Evolutionary conservation across 1,139 yeast genomes (phyloP).

Genomic region (Blastobotrys proliferans): DNA sequence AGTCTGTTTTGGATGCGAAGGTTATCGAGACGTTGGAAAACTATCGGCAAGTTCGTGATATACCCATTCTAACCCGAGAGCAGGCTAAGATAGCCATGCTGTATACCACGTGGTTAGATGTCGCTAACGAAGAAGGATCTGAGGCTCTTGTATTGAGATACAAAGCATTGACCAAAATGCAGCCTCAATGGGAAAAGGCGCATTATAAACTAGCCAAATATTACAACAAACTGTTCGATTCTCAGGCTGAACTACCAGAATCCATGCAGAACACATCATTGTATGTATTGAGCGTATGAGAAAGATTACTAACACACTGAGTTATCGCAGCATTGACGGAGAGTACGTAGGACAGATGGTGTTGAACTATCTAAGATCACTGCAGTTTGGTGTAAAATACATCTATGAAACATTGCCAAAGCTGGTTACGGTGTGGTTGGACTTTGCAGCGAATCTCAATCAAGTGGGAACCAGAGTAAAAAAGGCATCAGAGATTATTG

Average conservation of each 20-base stretch:
- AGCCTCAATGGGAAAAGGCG: slow-evolving; percentile 69
- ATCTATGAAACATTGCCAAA: slow-evolving; percentile 87
- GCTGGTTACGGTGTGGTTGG: slow-evolving; percentile 86
- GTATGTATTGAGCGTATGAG: no score
- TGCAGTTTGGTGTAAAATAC: slow-evolving; percentile 64
- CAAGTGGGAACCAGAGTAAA: slow-evolving; percentile 1
- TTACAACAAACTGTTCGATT: slow-evolving; percentile 71
- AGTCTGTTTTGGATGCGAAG: slow-evolving; percentile 37
- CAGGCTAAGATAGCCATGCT: slow-evolving; percentile 48
- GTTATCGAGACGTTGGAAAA: slow-evolving; percentile 19
- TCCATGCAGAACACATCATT: slow-evolving; percentile 31
- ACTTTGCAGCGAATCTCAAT: slow-evolving; percentile 52
- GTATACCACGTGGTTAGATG: slow-evolving; percentile 86
- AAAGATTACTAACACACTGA: slow-evolving; percentile 2
- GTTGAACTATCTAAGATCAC: slow-evolving; percentile 59
- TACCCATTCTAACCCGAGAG: slow-evolving; percentile 17
- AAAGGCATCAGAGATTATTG: slow-evolving; percentile 20
- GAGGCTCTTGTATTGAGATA: slow-evolving; percentile 70
- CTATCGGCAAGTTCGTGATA: slow-evolving; percentile 9
- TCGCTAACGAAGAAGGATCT: slow-evolving; percentile 80
- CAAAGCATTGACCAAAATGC: slow-evolving; percentile 52
- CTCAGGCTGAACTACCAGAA: slow-evolving; percentile 42
- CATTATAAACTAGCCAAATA: slow-evolving; percentile 79
- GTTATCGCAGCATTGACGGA: slow-evolving; percentile 43
- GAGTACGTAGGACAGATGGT: slow-evolving; percentile 65